Percentiles rank a stretch among this genome's conserved stretches.
Evolutionary conservation across 257 asterid species (phyloP).

Genomic region (Przewalskia tangutica): DNA sequence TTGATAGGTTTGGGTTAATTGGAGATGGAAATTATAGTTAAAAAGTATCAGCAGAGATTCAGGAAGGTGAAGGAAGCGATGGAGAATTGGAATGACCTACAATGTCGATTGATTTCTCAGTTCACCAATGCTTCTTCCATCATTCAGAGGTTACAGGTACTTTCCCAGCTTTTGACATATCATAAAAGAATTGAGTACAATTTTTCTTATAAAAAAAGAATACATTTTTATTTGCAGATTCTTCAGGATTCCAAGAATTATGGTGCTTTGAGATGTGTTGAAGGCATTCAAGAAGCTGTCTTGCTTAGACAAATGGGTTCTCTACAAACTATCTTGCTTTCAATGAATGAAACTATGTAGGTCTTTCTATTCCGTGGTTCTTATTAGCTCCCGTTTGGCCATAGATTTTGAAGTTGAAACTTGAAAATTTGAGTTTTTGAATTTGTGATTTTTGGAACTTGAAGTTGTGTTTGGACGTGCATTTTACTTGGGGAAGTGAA

Average conservation of each 20-base stretch:
- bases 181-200: too few species aligned
- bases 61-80: slow-evolving; percentile 53
- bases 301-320: slow-evolving; percentile 65
- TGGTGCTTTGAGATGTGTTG: slow-evolving; percentile 44
- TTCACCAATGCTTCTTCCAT: slow-evolving; percentile 55
- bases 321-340: slow-evolving; percentile 33
- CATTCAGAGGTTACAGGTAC: slow-evolving; percentile 69
- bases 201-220: too few species aligned
- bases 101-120: slow-evolving; percentile 48
- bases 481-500: too few species aligned
- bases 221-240: slow-evolving; percentile 17
- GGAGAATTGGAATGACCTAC: slow-evolving; percentile 62
- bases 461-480: too few species aligned
- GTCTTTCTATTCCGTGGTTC: too few species aligned
- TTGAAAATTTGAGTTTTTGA: too few species aligned
- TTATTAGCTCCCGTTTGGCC: too few species aligned
- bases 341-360: slow-evolving; percentile 49
- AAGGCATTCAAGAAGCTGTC: slow-evolving; percentile 47
- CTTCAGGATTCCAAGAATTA: slow-evolving; percentile 41
- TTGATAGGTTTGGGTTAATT: not conserved
- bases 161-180: not conserved
- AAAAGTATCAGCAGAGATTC: slow-evolving; percentile 59
- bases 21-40: slow-evolving; percentile 52
- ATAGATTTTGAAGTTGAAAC: too few species aligned
- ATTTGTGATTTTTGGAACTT: too few species aligned